Percentiles rank a stretch among this genome's conserved stretches.
Evolutionary conservation across 2,329 filamentous ascomycete species (phyloP).

Genomic region (Drechmeria coniospora): DNA sequence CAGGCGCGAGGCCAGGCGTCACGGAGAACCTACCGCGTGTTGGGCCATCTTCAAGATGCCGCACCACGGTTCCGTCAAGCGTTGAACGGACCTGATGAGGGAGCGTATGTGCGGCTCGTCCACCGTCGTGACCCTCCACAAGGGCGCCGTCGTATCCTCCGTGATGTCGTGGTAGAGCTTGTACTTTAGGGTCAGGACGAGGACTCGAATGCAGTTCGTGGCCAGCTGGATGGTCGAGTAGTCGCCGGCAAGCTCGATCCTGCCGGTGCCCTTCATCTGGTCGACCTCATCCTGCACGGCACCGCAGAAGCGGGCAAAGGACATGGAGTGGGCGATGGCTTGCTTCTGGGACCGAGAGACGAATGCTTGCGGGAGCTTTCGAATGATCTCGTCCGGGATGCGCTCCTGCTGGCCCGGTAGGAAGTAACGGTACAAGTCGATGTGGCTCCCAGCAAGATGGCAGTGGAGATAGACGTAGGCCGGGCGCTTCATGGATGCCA

Average conservation of each 20-base stretch:
- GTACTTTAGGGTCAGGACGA: slow-evolving; percentile 20
- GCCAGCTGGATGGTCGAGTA: slow-evolving; percentile 16
- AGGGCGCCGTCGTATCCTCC: slow-evolving; percentile 20
- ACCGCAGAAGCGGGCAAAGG: slow-evolving; percentile 20
- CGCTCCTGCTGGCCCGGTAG: slow-evolving; percentile 20
- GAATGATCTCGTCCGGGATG: slow-evolving; percentile 15
- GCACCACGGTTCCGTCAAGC: slow-evolving; percentile 18
- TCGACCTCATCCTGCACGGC: slow-evolving; percentile 15
- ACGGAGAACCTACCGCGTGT: slow-evolving; percentile 11
- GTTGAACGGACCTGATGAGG: slow-evolving; percentile 18
- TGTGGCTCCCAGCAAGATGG: slow-evolving; percentile 18
- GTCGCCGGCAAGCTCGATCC: slow-evolving; percentile 14
- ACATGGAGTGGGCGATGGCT: slow-evolving; percentile 22
- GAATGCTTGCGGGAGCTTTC: slow-evolving; percentile 20
- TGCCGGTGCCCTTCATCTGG: slow-evolving; percentile 10
- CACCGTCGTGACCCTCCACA: slow-evolving; percentile 16
- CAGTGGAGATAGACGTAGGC: slow-evolving; percentile 23
- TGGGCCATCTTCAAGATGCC: slow-evolving; percentile 13
- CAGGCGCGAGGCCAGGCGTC: neutral
- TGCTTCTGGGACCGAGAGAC: slow-evolving; percentile 21
- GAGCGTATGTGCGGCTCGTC: slow-evolving; percentile 16
- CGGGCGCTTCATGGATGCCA: slow-evolving; percentile 14
- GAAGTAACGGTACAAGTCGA: slow-evolving; percentile 24
- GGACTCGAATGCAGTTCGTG: slow-evolving; percentile 15
- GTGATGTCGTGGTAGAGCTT: slow-evolving; percentile 18